Conservation (phyloP, 2,329 filamentous ascomycete genomes). For the Phyllosticta capitalensis region DNA sequence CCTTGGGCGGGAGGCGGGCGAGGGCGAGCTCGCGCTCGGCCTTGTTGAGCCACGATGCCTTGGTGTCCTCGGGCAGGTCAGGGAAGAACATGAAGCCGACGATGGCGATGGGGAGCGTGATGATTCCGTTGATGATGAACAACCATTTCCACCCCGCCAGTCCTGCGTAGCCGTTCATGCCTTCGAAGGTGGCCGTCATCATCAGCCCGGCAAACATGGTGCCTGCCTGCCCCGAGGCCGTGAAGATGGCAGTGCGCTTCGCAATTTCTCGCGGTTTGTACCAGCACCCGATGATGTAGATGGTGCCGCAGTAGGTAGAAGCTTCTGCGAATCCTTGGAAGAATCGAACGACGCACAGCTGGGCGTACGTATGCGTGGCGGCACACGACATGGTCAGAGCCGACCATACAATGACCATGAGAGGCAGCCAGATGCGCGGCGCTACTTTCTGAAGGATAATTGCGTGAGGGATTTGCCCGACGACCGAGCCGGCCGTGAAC, state of each 20-base stretch:
- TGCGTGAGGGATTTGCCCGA: conserved; percentile 22
- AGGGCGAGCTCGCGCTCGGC: conserved; percentile 20
- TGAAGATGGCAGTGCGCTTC: conserved; percentile 23
- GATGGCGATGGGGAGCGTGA: conserved; percentile 22
- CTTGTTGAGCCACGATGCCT: conserved; percentile 17
- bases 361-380: conserved; percentile 20
- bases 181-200: conserved; percentile 24
- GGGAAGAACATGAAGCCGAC: conserved; percentile 22
- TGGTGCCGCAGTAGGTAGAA: conserved; percentile 22
- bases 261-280: conserved; percentile 22
- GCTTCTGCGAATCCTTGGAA: conserved; percentile 22
- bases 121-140: conserved; percentile 21
- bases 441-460: conserved; percentile 21
- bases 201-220: conserved; percentile 25
- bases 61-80: conserved; percentile 18
- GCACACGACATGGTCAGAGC: conserved; percentile 22
- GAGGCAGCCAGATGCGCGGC: conserved; percentile 22
- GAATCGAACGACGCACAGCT: conserved; percentile 20
- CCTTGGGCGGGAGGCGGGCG: conserved; percentile 19
- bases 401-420: conserved; percentile 21
- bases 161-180: conserved; percentile 16
- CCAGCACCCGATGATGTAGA: conserved; percentile 23
- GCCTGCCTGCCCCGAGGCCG: conserved; percentile 21
- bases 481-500: conserved; percentile 20
- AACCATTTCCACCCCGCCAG: conserved; percentile 24